A percentile compares a stretch with the other conserved stretches of the same genome.
phyloP scores from a whole-genome alignment of 2,329 filamentous ascomycete genomes.

The Aspergillus phoenicis region DNA sequence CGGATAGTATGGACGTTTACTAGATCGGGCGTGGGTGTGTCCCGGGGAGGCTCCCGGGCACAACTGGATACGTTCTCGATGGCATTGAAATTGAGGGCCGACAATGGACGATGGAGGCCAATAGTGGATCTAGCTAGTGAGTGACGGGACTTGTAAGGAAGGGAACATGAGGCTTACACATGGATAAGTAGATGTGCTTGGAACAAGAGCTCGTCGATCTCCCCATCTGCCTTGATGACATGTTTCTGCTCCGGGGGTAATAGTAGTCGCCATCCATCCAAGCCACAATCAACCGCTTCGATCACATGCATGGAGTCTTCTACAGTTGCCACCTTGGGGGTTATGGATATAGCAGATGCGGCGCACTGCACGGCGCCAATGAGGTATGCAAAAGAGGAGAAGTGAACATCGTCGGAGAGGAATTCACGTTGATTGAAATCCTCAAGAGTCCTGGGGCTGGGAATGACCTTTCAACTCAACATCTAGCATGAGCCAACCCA shows the following conservation, averaged over 20 bases:
- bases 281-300: slow-evolving; percentile 38
- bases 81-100: slow-evolving; percentile 43
- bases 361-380: slow-evolving; percentile 32
- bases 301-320: slow-evolving; percentile 34
- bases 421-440: slow-evolving; percentile 41
- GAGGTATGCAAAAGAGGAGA: slow-evolving; percentile 40
- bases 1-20: slow-evolving; percentile 46
- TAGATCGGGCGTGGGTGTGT: slow-evolving; percentile 22
- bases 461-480: slow-evolving; percentile 8
- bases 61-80: slow-evolving; percentile 46
- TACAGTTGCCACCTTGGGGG: slow-evolving; percentile 20
- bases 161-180: slow-evolving; percentile 26
- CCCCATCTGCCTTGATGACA: slow-evolving; percentile 33
- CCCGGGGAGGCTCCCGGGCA: slow-evolving; percentile 22
- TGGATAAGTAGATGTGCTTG: slow-evolving; percentile 76
- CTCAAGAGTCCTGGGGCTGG: slow-evolving; percentile 30
- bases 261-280: slow-evolving; percentile 45
- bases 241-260: slow-evolving; percentile 38
- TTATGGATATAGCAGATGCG: slow-evolving; percentile 30
- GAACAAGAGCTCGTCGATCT: slow-evolving; percentile 67
- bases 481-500: slow-evolving; percentile 4
- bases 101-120: slow-evolving; percentile 44
- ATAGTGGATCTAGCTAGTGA: slow-evolving; percentile 34
- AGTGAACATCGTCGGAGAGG: slow-evolving; percentile 20
- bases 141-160: slow-evolving; percentile 3